A percentile compares a stretch with the other conserved stretches of the same genome.
phyloP scores from a whole-genome alignment of 257 asterid genomes.

The Lycium barbarum region DNA sequence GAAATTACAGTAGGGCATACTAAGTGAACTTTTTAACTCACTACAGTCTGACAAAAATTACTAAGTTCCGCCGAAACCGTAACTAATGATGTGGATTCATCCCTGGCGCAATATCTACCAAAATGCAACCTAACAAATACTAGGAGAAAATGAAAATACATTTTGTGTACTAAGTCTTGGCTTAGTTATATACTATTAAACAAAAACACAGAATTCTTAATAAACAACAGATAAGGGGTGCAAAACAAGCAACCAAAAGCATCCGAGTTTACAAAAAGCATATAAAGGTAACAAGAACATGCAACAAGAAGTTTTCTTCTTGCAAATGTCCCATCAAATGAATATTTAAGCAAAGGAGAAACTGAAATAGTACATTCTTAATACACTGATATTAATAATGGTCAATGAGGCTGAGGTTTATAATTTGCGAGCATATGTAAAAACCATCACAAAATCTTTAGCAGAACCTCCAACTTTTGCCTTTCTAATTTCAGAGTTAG shows the following conservation, averaged over 20 bases:
- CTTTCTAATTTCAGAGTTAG: not conserved
- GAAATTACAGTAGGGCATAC: too few relatives aligned
- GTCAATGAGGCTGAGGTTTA: not conserved
- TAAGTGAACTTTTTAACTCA: too few relatives aligned
- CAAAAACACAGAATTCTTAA: not conserved
- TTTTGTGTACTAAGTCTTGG: too few relatives aligned
- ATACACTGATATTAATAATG: not conserved
- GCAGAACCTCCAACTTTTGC: conserved; percentile 36
- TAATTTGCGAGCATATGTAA: conserved; percentile 27
- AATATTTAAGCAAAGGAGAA: not conserved
- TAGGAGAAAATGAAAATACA: too few relatives aligned
- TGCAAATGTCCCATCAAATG: not conserved
- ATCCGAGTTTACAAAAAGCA: not conserved
- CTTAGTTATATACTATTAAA: too few relatives aligned
- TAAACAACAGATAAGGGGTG: not conserved
- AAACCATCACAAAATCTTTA: conserved; percentile 36
- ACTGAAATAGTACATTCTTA: too few relatives aligned
- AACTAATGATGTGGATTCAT: too few relatives aligned
- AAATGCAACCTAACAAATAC: too few relatives aligned
- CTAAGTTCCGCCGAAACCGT: too few relatives aligned
- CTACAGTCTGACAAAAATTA: too few relatives aligned
- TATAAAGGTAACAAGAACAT: not conserved
- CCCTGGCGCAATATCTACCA: too few relatives aligned
- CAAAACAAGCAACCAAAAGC: not conserved
- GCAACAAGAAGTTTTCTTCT: not conserved